Base-by-base conservation (phyloP, 805 yeast species). In the Wickerhamomyces bisporus region DNA sequence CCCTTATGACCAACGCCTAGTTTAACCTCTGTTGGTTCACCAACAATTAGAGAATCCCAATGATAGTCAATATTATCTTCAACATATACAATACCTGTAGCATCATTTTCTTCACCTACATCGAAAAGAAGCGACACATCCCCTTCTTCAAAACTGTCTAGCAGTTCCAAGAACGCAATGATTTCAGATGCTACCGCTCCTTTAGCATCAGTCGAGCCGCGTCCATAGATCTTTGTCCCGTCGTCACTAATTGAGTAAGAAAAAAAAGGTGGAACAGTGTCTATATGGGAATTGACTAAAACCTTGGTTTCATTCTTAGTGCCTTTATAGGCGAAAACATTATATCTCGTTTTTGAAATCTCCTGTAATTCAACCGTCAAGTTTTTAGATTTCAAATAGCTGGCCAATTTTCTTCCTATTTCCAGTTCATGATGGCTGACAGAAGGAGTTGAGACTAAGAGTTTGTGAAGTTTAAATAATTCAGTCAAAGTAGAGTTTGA, bases 1-100 rank as follows among this genome's bases (percentile, higher is more conserved):
- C 85, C 86, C 53, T 80, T 80, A 49, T 80, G 87, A 13, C 86
- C 87, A 5, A 70, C 72, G 6, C 82, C 83, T 15, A 81, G 62
- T 47, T 76, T 77, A 49, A 68, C 64, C 46, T 79, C 85, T 0
- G 86, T 80, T 3, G 87, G 86, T 51, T 80, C 87, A 5, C 86
- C 86, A 55, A 79, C 79, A 21, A 80, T 70, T 11, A 71, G 84
- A 2, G 72, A 42, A 10, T 73, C 70, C 82, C 83, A 79, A 10
- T 58, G 56, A 12, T 64, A 62, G n/a, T 67, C 62, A 20, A 74
- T 54, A 4, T 56, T 41, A 3, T 55, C 51, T 40, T 64, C 56
- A 8, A 73, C 78, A 11, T 52, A 40, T 20, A 30, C 45, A 79
- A 79, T 79, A 6, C 87, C 87, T 16, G 56, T 59, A 16, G 85